Conservation (phyloP, 129 eudicot genomes). For the Tagetes erecta region DNA sequence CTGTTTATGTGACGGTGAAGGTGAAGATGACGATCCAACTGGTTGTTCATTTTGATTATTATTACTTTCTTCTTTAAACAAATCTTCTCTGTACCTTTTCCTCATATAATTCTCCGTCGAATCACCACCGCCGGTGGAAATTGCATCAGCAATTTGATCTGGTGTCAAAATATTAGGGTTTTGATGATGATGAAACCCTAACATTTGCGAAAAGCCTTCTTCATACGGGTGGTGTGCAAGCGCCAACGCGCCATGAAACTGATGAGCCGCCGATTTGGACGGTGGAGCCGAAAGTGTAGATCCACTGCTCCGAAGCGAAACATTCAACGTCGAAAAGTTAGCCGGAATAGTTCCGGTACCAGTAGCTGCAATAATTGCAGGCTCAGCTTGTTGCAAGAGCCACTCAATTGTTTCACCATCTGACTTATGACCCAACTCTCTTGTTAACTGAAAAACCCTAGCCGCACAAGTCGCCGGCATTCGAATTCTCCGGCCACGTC, state of each 20-base stretch:
- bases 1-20: slow-evolving; percentile 66
- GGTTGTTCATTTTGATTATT: slow-evolving; percentile 38
- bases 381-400: slow-evolving; percentile 75
- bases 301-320: slow-evolving; percentile 64
- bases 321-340: slow-evolving; percentile 63
- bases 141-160: slow-evolving; percentile 52
- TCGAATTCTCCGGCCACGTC: slow-evolving; percentile 82
- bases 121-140: slow-evolving; percentile 42
- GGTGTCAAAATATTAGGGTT: slow-evolving; percentile 49
- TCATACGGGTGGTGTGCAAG: slow-evolving; percentile 63
- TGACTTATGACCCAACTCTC: slow-evolving; percentile 72
- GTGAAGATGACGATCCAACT: slow-evolving; percentile 46
- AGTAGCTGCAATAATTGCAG: slow-evolving; percentile 71
- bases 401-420: slow-evolving; percentile 84
- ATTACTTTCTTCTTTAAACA: slow-evolving; percentile 59
- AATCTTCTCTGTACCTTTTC: slow-evolving; percentile 72
- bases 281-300: slow-evolving; percentile 69
- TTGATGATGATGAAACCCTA: slow-evolving; percentile 61
- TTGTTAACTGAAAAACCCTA: slow-evolving; percentile 67
- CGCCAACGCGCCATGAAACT: slow-evolving; percentile 65
- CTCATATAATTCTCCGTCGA: slow-evolving; percentile 50
- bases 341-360: slow-evolving; percentile 86
- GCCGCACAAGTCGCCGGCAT: slow-evolving; percentile 94
- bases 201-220: slow-evolving; percentile 68
- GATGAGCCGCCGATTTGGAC: slow-evolving; percentile 64